Base-by-base conservation (phyloP, 129 eudicot species). In the Flaveria brownii region DNA sequence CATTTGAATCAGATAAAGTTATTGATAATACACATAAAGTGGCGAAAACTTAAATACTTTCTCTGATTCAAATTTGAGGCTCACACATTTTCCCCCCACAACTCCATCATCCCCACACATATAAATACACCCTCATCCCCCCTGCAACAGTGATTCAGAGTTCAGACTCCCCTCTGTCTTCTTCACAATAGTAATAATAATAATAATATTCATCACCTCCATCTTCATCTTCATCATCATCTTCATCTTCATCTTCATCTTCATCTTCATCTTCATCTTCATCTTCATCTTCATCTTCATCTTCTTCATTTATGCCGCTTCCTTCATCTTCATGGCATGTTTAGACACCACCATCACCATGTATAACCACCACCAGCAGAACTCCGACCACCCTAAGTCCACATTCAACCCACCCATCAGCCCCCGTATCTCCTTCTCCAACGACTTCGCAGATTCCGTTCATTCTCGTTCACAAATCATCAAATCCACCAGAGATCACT, bases 341-440 rank as follows among this genome's bases (percentile, higher is more conserved):
- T 28, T 65, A 42, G 41, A 36, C 49, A 64, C 9, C 50, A 23
- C 9, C 73, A 51, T 42, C 57, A 79, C 9, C 66, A 80, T 80
- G 82, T 73, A 52, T 20, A 62, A 80, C 26, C 49, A 80, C 3
- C 82, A 83, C 77, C 41, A 36, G 39, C 41, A 36, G 8, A 84
- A 73, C 84, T 76, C 82, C 75, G 83, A 78, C 79, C 86, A 74
- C 43, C 56, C 75, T 67, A 77, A 76, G 49, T 13, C 87, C 84
- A 9, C 83, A 77, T 25, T 75, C 60, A 43, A 78, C 42, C 72
- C 77, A 5, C 81, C 80, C 50, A 78, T 84, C 81, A 91, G 87
- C 84, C 97, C 97, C 5, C 81, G 98, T 66, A 92, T 92, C 59
- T 92, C 98, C 28, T 92, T 92, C 84, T 92, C 98, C 41, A 87